These are phyloP conservation scores for Dactylellina haptotyla DNA, from an alignment of 2,329 filamentous ascomycete species.

Conservation along the genomic window DNA sequence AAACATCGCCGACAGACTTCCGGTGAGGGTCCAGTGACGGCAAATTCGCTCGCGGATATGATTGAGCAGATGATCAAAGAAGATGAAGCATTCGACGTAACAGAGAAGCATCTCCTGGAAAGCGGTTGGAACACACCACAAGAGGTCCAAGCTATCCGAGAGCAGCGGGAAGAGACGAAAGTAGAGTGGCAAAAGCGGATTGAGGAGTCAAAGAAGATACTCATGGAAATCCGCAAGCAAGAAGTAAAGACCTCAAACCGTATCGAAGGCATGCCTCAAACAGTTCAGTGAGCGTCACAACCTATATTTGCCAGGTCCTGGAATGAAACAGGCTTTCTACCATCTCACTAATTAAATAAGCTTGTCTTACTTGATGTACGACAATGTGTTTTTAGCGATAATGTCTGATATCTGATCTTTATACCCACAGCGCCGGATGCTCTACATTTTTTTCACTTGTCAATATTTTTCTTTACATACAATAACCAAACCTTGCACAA, in stretches of 20 bases:
- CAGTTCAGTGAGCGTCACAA: slow-evolving; percentile 26
- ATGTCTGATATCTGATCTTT: slow-evolving; percentile 13
- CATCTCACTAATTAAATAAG: slow-evolving; percentile 4
- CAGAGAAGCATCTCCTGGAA: slow-evolving; percentile 55
- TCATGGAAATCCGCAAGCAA: slow-evolving; percentile 56
- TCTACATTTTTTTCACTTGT: slow-evolving; percentile 42
- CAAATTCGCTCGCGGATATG: slow-evolving; percentile 58
- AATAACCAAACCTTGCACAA: not conserved
- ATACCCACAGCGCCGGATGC: slow-evolving; percentile 47
- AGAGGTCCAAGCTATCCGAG: slow-evolving; percentile 57
- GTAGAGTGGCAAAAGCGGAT: slow-evolving; percentile 56
- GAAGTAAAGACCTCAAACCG: slow-evolving; percentile 31
- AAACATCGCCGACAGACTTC: slow-evolving; percentile 49
- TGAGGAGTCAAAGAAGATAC: slow-evolving; percentile 57
- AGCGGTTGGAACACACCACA: slow-evolving; percentile 58
- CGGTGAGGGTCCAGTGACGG: slow-evolving; percentile 54
- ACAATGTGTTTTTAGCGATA: not conserved
- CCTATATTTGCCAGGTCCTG: slow-evolving; percentile 16
- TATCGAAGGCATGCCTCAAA: slow-evolving; percentile 12
- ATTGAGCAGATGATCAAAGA: slow-evolving; percentile 58
- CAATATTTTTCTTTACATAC: slow-evolving; percentile 40
- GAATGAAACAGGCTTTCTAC: slow-evolving; percentile 23
- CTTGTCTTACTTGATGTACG: slow-evolving; percentile 8
- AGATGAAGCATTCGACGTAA: slow-evolving; percentile 56
- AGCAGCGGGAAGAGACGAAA: slow-evolving; percentile 56